Base-by-base conservation (phyloP, 306 rosid genomes). In the Cicer pinnatifidum region DNA sequence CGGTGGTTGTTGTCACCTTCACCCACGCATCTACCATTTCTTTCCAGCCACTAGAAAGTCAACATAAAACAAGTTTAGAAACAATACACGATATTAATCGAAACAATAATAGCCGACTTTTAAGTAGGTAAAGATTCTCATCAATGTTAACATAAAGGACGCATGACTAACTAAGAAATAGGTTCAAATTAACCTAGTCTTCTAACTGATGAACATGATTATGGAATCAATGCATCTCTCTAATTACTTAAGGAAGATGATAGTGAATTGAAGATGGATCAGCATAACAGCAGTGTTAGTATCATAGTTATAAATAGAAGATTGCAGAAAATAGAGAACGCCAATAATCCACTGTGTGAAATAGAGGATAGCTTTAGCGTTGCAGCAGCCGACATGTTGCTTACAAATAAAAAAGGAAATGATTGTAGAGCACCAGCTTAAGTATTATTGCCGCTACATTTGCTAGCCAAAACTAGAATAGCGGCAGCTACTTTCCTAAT, bases 1-100 rank as follows among this genome's bases (percentile, higher is more conserved):
- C 77, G 7, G 81, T 17, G 1, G 88, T 84, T 28, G 85, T 3
- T 1, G 92, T 82, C 40, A 86, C 87, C 35, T 75, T 83, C 28
- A 84, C 88, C 98, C 98, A 94, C n/a, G 79, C 88, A 46, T 91
- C 95, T 1, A 88, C 97, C 91, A 91, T 45, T 38, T 69, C 80
- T 65, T 87, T 94, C 99, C 99, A 94, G 37, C 58, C 86, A 52
- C 98, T 93, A 79, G 82, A 82, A 71, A 74, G 59, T 23, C 4
- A 5, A 78, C 63, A 43, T 58, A 16, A 63, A 70, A 61, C 11
- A 68, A 78, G 19, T 52, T 73, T 40, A 80, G 80, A 80, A 72
- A 59, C 9, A 40, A 38, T 39, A 46, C 16, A 59, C 7, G 11
- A 20, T 13, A 61, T 5, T 15, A 69, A 76, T 0, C 41, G 8